Base-by-base conservation (phyloP, 192 early-diverging fungal species). In the Thamnidium elegans region DNA sequence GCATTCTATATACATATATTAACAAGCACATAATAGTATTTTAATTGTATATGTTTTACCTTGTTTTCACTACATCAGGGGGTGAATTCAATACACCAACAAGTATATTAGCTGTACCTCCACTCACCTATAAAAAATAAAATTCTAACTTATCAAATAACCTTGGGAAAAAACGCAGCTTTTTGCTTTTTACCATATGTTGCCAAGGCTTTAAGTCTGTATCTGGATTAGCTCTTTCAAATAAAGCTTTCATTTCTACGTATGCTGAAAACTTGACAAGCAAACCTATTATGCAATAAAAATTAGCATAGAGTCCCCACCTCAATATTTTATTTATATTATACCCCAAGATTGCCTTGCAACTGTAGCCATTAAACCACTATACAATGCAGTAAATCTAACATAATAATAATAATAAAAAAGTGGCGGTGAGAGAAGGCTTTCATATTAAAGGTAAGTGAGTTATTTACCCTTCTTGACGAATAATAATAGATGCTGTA, bases 291-390 rank as follows among this genome's bases (percentile, higher is more conserved):
- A 26, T 26, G 26, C 3, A 26, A 26, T 50, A 50, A 50, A 50
- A 5, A 50, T 5, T 19, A 7, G 14, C 0, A 14, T 50, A 55
- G 31, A 42, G 26, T 26, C 3, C 3, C 26, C 26, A 26, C 26
- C 1, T 30, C 23, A 9, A 21, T 5, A 46, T 13, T n/a, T 9
- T 44, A 19, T 47, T 5, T 58, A 42, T 32, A 46, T 32, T 30
- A 19, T 69, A 69, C 77, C 77, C 77, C 77, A 78, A 15, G 77
- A 78, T 58, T 78, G 77, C 56, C 74, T 55, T 23, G 68, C 74
- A 9, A 78, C 74, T 0, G 77, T 78, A 11, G 77, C 74, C 23
- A 76, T 34, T 8, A 78, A 39, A n/a, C 77, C 77, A 23, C 68
- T 78, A 32, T 78, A 78, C 7, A 78, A 43, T 19, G 77, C 58